These are phyloP conservation scores for Vigna nakashimae DNA, from an alignment of 306 rosid genomes.

Conservation along the genomic window DNA sequence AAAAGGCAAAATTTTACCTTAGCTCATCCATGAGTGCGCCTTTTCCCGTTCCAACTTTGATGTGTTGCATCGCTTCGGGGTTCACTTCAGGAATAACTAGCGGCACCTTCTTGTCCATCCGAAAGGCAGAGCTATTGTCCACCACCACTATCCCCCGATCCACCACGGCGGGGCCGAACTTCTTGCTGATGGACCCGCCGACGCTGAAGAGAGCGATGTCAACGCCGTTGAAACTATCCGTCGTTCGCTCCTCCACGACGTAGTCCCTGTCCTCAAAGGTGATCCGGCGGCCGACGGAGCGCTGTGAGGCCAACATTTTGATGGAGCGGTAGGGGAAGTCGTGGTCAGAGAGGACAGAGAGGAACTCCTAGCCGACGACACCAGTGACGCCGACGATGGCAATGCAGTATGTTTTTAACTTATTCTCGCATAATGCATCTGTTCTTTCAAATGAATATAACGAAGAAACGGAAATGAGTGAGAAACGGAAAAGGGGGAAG, in stretches of 20 bases:
- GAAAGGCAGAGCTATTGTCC: conserved; percentile 93
- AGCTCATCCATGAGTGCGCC: conserved; percentile 84
- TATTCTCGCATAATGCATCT: too few species aligned
- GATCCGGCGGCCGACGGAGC: conserved; percentile 76
- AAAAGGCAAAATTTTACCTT: conserved; percentile 53
- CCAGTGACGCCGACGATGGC: conserved; percentile 98
- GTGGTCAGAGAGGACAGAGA: conserved; percentile 91
- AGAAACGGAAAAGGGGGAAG: too few species aligned
- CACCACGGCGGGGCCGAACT: conserved; percentile 88
- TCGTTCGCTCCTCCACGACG: conserved; percentile 79
- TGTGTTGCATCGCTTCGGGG: conserved; percentile 83
- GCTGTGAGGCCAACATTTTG: conserved; percentile 95
- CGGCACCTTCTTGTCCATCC: conserved; percentile 84
- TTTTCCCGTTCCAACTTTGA: conserved; percentile 74
- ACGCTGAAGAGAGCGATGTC: conserved; percentile 97
- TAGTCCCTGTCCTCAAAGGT: conserved; percentile 66
- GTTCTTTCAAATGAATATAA: too few species aligned
- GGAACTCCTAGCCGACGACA: conserved; percentile 96
- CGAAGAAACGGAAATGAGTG: too few species aligned
- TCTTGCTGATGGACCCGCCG: conserved; percentile 87
- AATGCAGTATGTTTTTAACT: background rate
- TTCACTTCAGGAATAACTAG: conserved; percentile 96
- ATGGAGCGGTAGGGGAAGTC: conserved; percentile 93
- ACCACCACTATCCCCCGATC: conserved; percentile 82
- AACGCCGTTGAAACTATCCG: conserved; percentile 81